Percentiles rank a stretch among this genome's conserved stretches.
These are phyloP conservation scores for Amaranthus cruentus DNA, from an alignment of 148 eudicot genomes.

Conservation along the genomic window DNA sequence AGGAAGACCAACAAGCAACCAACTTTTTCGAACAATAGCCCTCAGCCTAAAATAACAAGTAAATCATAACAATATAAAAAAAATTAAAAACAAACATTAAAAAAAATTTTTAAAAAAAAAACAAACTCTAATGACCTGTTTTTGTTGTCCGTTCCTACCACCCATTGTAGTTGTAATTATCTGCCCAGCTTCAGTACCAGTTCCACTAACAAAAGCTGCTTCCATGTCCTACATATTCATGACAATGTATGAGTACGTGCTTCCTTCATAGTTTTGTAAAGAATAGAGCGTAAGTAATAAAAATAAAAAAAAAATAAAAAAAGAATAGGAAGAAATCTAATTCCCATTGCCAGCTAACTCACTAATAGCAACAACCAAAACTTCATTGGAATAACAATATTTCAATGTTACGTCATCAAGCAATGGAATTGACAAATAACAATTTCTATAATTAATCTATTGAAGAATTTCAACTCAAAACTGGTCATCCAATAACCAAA, in stretches of 20 bases:
- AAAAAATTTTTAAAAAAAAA: not conserved
- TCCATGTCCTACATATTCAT: constrained; percentile 53
- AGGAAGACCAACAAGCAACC: not conserved
- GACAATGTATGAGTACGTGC: not conserved
- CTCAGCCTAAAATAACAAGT: not conserved
- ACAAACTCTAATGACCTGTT: constrained; percentile 46
- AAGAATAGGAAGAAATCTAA: not conserved
- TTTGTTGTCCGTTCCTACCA: constrained; percentile 67
- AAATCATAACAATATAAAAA: not conserved
- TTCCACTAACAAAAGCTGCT: constrained; percentile 56
- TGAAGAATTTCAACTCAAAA: not conserved
- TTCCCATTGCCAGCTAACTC: not conserved
- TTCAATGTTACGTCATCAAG: not conserved
- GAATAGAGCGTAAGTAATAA: not conserved
- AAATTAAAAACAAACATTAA: not conserved
- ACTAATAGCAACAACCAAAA: not conserved
- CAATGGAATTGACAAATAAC: not conserved
- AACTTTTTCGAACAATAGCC: not conserved
- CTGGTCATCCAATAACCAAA: not conserved
- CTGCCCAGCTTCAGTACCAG: constrained; percentile 87
- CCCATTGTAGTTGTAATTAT: constrained; percentile 63
- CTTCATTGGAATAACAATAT: not conserved
- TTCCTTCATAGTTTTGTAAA: not conserved
- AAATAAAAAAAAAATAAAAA: not conserved
- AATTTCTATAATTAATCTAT: constrained; percentile 12